Evolutionary conservation across 768 basidiomycete species (phyloP), one percentile per base, ranked within the genome.

Genomic region (Thelephora aurantiotincta): DNA sequence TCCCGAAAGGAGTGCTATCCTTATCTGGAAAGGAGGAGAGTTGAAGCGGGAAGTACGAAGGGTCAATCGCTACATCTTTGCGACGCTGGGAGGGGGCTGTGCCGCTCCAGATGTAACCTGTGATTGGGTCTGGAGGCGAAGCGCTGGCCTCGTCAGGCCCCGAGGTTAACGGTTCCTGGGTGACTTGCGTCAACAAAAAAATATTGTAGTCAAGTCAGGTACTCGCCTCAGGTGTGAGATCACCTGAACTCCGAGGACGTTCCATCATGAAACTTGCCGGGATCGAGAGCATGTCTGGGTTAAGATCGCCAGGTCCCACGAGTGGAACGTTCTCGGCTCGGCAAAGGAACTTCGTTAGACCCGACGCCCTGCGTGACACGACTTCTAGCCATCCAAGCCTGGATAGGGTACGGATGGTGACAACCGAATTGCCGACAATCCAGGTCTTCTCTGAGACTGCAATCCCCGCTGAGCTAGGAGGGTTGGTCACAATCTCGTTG

Each of bases 351-450:
- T 78, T 77, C 1, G 89, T 86, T 52, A 81, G 80, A 2, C 96
- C 96, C 0, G 93, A 97, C 0, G 96, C 83, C 13, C 96, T 71
- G 4, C 91, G 74, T 0, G 84, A 80, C 41, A 81, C 64, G 12
- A 97, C 78, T 57, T 92, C 87, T 18, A 92, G 74, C 94, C 94
- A 98, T 2, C 92, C 92, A 6, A 77, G 67, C 49, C 78, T 72
- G 1, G 73, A 67, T 33, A 93, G 69, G 0, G 80, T 68, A 11
- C 82, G 80, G 44, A 97, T 74, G 6, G 93, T 91, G 47, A 97
- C 66, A 45, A 97, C 70, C 1, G 89, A 78, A 56, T 88, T 79
- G 0, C 92, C 92, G 46, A 84, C 61, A 22, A 94, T 57, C 93
- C 94, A 99, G 0, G 81, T 78, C 63, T 89, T 89, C 61, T 84